Evolutionary conservation across 2,329 filamentous ascomycete species (phyloP), one percentile per base, ranked within the genome.

Genomic region (Aspergillus latus): DNA sequence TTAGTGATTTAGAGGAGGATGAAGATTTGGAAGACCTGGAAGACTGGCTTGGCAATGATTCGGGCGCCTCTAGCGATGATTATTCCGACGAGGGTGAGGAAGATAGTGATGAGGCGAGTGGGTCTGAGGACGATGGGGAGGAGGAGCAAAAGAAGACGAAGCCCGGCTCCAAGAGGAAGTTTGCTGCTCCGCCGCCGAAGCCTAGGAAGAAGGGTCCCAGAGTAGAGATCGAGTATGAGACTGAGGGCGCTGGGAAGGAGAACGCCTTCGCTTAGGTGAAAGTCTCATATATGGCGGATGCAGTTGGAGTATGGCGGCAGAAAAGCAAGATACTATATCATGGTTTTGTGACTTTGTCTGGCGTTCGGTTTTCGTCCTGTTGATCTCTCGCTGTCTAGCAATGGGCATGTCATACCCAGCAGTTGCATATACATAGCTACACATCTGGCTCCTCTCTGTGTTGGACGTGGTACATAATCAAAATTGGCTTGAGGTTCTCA

Each of bases 21-120:
- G 83, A 83, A 52, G 89, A 92, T 68, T 84, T 97, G 49, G 90
- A 97, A 74, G 93, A 97, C 71, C 96, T 97, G 52, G 90, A 97
- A 74, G 93, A 97, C 69, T 97, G 93, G 93, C 80, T 97, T 49
- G 92, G 88, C 65, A 90, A 86, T 13, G 88, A 83, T 56, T 84
- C 82, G 58, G 80, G 74, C 1, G 80, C 80, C 49, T 79, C 78
- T 37, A 76, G 73, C 54, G 75, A 74, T 40, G 74, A 74, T 37
- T 76, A 76, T 32, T 77, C 76, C 4, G 76, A 77, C 3, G 76
- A 76, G n/a, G 76, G 85, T 7, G 82, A 82, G 5, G 77, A 85
- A 13, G 78, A 76, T 5, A 82, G 82, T 4, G 79, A 82, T 37
- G 82, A 82, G 40, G 21, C 21, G 21, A 82, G 81, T 13, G 84